Conservation (phyloP, 305 asterid genomes). For the Rubia balearica region DNA sequence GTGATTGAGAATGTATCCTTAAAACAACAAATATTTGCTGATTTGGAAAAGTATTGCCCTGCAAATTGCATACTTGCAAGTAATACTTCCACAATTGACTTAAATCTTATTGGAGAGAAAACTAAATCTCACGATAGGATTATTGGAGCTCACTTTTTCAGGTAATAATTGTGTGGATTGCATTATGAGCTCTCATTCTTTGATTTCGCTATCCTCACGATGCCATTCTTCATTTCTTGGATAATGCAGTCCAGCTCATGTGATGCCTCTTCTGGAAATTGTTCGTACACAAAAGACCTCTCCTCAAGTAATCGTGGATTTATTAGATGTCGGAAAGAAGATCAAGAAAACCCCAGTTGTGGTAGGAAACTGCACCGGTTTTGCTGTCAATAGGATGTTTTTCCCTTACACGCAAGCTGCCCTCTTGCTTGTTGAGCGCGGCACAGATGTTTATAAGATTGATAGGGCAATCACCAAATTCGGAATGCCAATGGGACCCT, state of each 20-base stretch:
- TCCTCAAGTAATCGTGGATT: constrained; percentile 79
- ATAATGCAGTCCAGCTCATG: constrained; percentile 91
- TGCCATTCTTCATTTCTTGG: constrained; percentile 5
- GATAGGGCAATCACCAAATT: constrained; percentile 72
- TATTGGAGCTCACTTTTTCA: constrained; percentile 97
- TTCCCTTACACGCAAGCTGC: constrained; percentile 99
- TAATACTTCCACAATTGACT: constrained; percentile 95
- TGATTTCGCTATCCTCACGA: constrained; percentile 7
- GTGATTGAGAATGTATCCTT: constrained; percentile 84
- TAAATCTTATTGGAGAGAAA: constrained; percentile 77
- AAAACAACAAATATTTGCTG: constrained; percentile 94
- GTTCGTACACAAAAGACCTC: constrained; percentile 92
- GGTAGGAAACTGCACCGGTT: constrained; percentile 97
- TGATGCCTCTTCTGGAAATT: constrained; percentile 95
- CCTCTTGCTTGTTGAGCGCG: constrained; percentile 78
- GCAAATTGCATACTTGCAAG: constrained; percentile 94
- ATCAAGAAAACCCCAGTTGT: constrained; percentile 94
- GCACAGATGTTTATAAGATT: constrained; percentile 69
- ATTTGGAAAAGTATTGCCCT: constrained; percentile 83
- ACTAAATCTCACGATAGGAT: constrained; percentile 81
- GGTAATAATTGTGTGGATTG: constrained; percentile 31
- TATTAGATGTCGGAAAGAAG: constrained; percentile 85
- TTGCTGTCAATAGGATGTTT: constrained; percentile 96
- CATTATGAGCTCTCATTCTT: neutral
- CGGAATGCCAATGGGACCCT: constrained; percentile 99